Percentiles rank a stretch among this genome's conserved stretches.
Evolutionary conservation across 495 filamentous ascomycete genomes (phyloP).

Genomic region (Penicillium maclennaniae): DNA sequence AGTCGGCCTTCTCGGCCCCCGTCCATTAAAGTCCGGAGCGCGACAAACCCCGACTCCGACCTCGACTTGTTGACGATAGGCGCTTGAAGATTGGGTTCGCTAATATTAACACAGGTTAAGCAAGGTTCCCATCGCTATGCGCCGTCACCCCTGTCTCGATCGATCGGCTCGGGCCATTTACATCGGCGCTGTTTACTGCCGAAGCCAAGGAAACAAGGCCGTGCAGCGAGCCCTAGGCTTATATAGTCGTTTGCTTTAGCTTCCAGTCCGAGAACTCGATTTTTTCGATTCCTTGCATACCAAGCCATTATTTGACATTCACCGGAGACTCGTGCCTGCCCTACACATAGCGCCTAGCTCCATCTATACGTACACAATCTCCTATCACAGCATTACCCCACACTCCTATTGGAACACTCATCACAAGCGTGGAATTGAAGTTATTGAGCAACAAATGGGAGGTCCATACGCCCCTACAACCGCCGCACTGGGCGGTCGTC

Average conservation of each 20-base stretch:
- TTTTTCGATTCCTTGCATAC: background rate
- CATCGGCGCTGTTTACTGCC: background rate
- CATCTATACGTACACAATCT: no score
- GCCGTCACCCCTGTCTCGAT: background rate
- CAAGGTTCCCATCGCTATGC: background rate
- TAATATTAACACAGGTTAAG: background rate
- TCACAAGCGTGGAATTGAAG: background rate
- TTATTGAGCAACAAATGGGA: constrained; percentile 7
- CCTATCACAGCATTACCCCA: background rate
- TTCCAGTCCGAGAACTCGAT: background rate
- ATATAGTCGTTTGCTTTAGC: background rate
- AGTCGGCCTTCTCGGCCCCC: constrained; percentile 16
- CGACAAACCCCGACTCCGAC: background rate
- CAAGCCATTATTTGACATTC: background rate
- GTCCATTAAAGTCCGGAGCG: background rate
- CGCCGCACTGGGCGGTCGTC: constrained; percentile 57
- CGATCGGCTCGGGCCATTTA: background rate
- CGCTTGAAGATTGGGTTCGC: background rate
- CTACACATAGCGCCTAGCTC: no score
- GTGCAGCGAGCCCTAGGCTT: background rate
- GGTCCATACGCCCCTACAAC: constrained; percentile 39
- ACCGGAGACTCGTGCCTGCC: background rate
- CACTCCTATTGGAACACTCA: background rate
- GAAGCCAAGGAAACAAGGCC: background rate
- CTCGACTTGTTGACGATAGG: background rate